A percentile compares a stretch with the other conserved stretches of the same genome.
These are phyloP conservation scores for Blastocystis sp. DNA, from an alignment of 352 stramenopile genomes.

Conservation along the genomic window DNA sequence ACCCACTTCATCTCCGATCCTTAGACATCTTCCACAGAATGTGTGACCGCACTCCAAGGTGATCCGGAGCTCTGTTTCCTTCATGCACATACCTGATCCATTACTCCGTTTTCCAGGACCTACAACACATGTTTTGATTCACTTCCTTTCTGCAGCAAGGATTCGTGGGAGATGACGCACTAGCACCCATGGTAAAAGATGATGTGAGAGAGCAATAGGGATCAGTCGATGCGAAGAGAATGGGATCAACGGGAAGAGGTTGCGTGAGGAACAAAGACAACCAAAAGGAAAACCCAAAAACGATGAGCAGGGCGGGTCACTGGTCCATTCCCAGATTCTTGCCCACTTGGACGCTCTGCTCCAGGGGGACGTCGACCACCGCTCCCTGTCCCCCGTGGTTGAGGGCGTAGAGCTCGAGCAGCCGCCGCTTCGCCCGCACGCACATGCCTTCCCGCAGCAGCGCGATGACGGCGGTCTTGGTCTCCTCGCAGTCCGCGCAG, in stretches of 20 bases:
- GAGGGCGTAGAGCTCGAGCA: constrained; percentile 4
- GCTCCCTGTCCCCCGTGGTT: background rate
- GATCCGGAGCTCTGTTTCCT: background rate
- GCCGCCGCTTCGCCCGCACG: background rate
- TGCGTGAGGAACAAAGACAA: background rate
- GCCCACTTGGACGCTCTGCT: constrained; percentile 37
- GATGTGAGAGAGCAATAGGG: background rate
- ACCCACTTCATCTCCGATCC: background rate
- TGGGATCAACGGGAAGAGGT: background rate
- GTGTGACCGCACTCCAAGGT: constrained; percentile 20
- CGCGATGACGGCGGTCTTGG: background rate
- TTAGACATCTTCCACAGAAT: constrained; percentile 42
- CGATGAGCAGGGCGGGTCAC: background rate
- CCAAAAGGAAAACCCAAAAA: constrained; percentile 1
- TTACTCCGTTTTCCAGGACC: background rate
- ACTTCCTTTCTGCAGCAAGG: background rate
- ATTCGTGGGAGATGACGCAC: background rate
- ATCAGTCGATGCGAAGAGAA: background rate
- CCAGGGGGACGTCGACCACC: constrained; percentile 42
- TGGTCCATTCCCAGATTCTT: constrained; percentile 42
- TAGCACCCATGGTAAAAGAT: background rate
- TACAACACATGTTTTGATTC: background rate
- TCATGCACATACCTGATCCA: constrained; percentile 10
- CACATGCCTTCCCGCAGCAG: constrained; percentile 38
- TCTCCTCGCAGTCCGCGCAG: constrained; percentile 23